These are phyloP conservation scores for Ceratobasidium sp. DNA, from an alignment of 1,284 basidiomycete genomes.

Conservation along the genomic window DNA sequence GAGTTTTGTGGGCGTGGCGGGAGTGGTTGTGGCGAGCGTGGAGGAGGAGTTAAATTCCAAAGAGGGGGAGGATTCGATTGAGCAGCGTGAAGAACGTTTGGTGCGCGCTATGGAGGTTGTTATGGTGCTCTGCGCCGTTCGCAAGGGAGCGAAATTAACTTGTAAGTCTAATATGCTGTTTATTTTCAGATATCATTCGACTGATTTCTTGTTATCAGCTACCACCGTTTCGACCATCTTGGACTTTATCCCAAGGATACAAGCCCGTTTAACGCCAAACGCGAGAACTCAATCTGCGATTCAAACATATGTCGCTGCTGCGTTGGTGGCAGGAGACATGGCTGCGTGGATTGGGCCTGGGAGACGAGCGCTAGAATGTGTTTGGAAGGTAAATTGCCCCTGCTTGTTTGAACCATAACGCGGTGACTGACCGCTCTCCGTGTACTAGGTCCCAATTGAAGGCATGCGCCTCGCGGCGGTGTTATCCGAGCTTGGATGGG, in stretches of 20 bases:
- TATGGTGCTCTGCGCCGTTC: slow-evolving; percentile 60
- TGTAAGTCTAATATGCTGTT: slow-evolving; percentile 35
- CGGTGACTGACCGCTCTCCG: no score
- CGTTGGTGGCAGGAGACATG: slow-evolving; percentile 71
- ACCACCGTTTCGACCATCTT: slow-evolving; percentile 41
- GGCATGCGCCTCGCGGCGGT: slow-evolving; percentile 66
- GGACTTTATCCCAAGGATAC: slow-evolving; percentile 8
- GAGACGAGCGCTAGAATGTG: slow-evolving; percentile 65
- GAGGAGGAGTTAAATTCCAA: slow-evolving; percentile 23
- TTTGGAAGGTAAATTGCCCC: slow-evolving; percentile 53
- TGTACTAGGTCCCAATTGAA: slow-evolving; percentile 54
- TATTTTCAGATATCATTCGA: slow-evolving; percentile 62
- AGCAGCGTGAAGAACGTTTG: slow-evolving; percentile 21
- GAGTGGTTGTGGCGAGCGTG: slow-evolving; percentile 54
- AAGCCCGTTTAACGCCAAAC: background rate
- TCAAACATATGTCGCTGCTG: slow-evolving; percentile 48
- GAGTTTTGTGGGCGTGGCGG: slow-evolving; percentile 69
- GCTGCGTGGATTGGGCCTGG: slow-evolving; percentile 70
- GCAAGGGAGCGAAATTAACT: slow-evolving; percentile 30
- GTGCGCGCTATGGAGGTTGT: slow-evolving; percentile 53
- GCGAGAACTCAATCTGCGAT: background rate
- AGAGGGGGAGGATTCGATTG: slow-evolving; percentile 6
- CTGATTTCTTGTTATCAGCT: slow-evolving; percentile 59
- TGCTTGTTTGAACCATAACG: no score
- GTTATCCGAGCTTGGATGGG: slow-evolving; percentile 72